A percentile compares a stretch with the other conserved stretches of the same genome.
Conservation (phyloP, 2,329 filamentous ascomycete genomes). For the Leptographium flavum region DNA sequence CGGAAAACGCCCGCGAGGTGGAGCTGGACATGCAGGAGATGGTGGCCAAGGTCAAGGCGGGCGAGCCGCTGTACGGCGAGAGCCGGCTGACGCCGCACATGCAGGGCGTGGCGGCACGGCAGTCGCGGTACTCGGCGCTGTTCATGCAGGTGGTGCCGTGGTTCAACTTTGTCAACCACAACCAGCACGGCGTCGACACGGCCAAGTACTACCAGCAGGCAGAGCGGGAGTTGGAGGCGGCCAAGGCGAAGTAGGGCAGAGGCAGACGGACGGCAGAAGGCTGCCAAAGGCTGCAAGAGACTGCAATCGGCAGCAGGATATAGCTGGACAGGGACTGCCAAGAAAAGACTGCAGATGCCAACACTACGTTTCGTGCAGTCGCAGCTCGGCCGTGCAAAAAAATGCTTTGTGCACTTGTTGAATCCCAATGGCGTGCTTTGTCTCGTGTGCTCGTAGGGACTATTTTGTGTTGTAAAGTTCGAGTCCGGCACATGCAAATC, state of each 20-base stretch:
- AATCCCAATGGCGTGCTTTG: too few species aligned
- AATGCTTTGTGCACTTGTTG: too few species aligned
- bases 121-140: constrained; percentile 80
- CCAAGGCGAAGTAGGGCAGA: constrained; percentile 22
- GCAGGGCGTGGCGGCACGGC: constrained; percentile 83
- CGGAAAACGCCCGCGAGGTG: constrained; percentile 80
- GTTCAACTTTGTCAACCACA: constrained; percentile 98
- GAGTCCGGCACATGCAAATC: too few species aligned
- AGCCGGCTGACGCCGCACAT: constrained; percentile 70
- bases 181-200: constrained; percentile 89
- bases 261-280: not conserved
- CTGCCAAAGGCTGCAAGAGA: not conserved
- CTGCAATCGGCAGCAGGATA: too few species aligned
- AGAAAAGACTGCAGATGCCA: not conserved
- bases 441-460: too few species aligned
- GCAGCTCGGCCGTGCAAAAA: too few species aligned
- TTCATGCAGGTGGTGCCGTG: constrained; percentile 79
- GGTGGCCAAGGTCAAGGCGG: constrained; percentile 89
- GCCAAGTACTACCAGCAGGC: constrained; percentile 97
- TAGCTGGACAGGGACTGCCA: too few species aligned
- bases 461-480: too few species aligned
- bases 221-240: constrained; percentile 81
- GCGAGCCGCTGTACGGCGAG: constrained; percentile 77
- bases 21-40: constrained; percentile 98
- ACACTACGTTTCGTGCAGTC: too few species aligned